phyloP scores from a whole-genome alignment of 805 yeast species.

The Brettanomyces nanus region DNA sequence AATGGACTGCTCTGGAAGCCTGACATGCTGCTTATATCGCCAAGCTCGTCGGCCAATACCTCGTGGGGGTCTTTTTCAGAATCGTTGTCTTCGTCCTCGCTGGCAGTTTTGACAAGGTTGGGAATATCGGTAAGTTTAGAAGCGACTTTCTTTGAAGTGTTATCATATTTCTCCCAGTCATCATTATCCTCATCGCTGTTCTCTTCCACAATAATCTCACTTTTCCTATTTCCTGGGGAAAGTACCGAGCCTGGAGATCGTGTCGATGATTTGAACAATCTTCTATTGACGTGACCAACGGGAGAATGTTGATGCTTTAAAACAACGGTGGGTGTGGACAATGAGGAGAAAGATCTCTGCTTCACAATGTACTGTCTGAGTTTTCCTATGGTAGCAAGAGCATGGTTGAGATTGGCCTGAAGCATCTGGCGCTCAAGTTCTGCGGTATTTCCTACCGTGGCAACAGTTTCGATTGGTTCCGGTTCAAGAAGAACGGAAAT shows the following conservation, averaged over 20 bases:
- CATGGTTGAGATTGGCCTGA: slow-evolving; percentile 53
- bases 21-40: background rate
- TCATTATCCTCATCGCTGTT: slow-evolving; percentile 3
- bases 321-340: background rate
- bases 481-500: slow-evolving; percentile 25
- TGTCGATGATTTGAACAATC: background rate
- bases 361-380: slow-evolving; percentile 38
- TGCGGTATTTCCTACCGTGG: slow-evolving; percentile 29
- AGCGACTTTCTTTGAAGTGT: slow-evolving; percentile 3
- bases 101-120: slow-evolving; percentile 13
- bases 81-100: slow-evolving; percentile 8
- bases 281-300: background rate
- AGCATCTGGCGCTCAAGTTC: slow-evolving; percentile 60
- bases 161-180: slow-evolving; percentile 20
- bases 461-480: slow-evolving; percentile 27
- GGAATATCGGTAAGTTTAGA: slow-evolving; percentile 16
- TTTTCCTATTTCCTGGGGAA: slow-evolving; percentile 12
- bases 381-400: slow-evolving; percentile 54
- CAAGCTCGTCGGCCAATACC: slow-evolving; percentile 1
- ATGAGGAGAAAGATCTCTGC: background rate
- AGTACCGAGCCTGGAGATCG: background rate
- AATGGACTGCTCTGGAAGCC: slow-evolving; percentile 2
- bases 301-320: no score
- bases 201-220: slow-evolving; percentile 15
- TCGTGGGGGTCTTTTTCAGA: background rate